These are phyloP conservation scores for Aureobasidium sp. DNA, from an alignment of 2,329 filamentous ascomycete genomes.

Conservation along the genomic window DNA sequence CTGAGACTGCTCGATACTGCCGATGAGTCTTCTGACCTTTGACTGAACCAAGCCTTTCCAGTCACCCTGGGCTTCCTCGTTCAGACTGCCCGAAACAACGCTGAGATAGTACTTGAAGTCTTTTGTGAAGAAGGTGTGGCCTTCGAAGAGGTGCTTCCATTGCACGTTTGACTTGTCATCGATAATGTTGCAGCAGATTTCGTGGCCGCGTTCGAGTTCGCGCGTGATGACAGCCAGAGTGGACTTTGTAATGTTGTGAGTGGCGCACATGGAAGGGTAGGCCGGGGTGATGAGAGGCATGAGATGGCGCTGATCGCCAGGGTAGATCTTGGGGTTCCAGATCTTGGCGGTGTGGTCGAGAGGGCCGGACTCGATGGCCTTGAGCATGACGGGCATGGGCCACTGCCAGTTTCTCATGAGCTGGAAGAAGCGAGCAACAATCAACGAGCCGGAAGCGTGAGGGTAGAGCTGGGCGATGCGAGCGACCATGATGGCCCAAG, in stretches of 20 bases:
- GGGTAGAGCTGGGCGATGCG: conserved; percentile 94
- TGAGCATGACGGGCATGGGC: conserved; percentile 88
- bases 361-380: conserved; percentile 74
- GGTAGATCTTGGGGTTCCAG: conserved; percentile 89
- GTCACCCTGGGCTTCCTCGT: conserved; percentile 72
- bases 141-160: conserved; percentile 84
- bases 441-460: conserved; percentile 76
- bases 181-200: conserved; percentile 74
- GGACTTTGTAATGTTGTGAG: conserved; percentile 84
- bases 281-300: conserved; percentile 99
- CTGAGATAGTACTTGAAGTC: conserved; percentile 95
- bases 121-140: conserved; percentile 86
- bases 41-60: conserved; percentile 94
- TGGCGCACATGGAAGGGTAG: conserved; percentile 96
- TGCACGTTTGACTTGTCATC: conserved; percentile 52
- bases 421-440: conserved; percentile 89
- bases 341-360: conserved; percentile 62
- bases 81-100: conserved; percentile 72
- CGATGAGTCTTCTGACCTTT: conserved; percentile 78
- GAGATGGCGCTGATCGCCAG: conserved; percentile 71
- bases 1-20: conserved; percentile 69
- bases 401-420: conserved; percentile 88
- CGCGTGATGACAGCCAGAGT: conserved; percentile 76
- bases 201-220: conserved; percentile 69
- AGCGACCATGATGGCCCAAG: conserved; percentile 96